Conservation (phyloP, 345 rosid genomes). For the Sonneratia caseolaris region DNA sequence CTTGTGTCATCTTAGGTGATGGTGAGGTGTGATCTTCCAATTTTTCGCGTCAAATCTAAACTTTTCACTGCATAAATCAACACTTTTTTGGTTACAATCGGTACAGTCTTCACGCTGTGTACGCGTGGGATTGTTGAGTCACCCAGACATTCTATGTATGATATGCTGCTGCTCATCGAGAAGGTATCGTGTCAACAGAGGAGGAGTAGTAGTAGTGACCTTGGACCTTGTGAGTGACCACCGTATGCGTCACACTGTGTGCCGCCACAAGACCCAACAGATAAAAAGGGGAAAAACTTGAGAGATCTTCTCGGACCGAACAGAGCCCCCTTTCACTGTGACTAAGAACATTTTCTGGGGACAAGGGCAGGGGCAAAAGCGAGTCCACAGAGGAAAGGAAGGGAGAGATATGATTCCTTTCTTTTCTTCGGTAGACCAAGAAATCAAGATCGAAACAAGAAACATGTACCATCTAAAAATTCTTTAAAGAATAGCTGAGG, state of each 20-base stretch:
- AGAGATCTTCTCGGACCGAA: background rate
- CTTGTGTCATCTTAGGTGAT: background rate
- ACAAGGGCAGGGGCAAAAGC: background rate
- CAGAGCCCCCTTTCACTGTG: background rate
- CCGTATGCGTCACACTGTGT: too few species aligned
- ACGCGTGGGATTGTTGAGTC: too few species aligned
- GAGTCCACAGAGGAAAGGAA: background rate
- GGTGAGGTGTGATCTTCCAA: background rate
- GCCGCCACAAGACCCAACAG: background rate
- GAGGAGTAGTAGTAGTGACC: too few species aligned
- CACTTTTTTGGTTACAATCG: too few species aligned
- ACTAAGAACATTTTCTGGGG: background rate
- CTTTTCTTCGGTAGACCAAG: background rate
- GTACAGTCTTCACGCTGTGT: too few species aligned
- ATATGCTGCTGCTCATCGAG: too few species aligned
- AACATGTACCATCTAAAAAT: too few species aligned
- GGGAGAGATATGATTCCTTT: background rate
- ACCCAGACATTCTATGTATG: too few species aligned
- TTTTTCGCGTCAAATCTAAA: background rate
- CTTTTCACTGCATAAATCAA: background rate
- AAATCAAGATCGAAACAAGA: background rate
- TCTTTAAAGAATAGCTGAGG: too few species aligned
- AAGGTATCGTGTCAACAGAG: too few species aligned
- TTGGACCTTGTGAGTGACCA: too few species aligned
- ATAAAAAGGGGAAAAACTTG: background rate